A percentile compares a stretch with the other conserved stretches of the same genome.
These are phyloP conservation scores for Jamesozyma hellenica DNA, from an alignment of 805 yeast species.

Conservation along the genomic window DNA sequence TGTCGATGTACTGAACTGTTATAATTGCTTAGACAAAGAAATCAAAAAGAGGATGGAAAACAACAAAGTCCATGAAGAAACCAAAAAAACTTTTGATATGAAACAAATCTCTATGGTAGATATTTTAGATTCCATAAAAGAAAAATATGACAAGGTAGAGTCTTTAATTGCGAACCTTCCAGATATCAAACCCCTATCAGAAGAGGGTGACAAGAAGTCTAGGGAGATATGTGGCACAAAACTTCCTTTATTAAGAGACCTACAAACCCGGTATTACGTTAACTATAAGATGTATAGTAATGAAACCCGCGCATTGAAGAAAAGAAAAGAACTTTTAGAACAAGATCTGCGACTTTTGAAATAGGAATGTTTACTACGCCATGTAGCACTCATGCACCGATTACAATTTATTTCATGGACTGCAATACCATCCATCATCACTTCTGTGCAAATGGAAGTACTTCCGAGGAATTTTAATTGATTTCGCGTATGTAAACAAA, in stretches of 20 bases:
- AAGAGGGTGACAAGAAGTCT: slow-evolving; percentile 8
- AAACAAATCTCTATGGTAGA: not conserved
- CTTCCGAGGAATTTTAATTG: no score
- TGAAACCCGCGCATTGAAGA: slow-evolving; percentile 9
- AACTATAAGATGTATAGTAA: slow-evolving; percentile 15
- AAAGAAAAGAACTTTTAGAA: not conserved
- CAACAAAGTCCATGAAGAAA: not conserved
- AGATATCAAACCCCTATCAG: slow-evolving; percentile 11
- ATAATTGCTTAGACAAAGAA: not conserved
- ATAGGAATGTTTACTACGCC: not conserved
- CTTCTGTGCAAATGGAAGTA: no score
- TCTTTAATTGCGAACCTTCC: slow-evolving; percentile 5
- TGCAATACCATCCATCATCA: not conserved
- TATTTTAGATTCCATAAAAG: not conserved
- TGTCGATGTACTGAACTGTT: not conserved
- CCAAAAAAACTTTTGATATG: not conserved
- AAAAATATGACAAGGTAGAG: slow-evolving; percentile 2
- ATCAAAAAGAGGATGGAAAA: not conserved
- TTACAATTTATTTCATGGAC: no score
- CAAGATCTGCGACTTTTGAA: not conserved
- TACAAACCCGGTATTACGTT: slow-evolving; percentile 17
- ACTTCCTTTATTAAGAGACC: slow-evolving; percentile 12
- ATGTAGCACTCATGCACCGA: no score
- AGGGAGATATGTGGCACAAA: slow-evolving; percentile 6
- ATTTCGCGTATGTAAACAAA: not conserved